phyloP scores from a whole-genome alignment of 2,329 filamentous ascomycete species.

The Aureobasidium musti region DNA sequence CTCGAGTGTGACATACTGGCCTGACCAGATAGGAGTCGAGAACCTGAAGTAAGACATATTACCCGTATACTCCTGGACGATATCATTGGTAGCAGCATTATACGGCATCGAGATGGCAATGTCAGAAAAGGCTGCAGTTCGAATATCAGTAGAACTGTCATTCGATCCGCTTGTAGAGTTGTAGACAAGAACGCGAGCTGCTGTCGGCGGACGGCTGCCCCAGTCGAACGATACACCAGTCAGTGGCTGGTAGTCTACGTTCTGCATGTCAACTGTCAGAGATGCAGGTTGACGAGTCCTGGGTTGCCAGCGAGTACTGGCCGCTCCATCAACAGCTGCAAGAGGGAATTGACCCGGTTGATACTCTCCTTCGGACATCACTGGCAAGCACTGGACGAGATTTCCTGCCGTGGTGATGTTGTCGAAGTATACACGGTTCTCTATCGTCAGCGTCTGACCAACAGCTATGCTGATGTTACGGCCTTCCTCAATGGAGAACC shows the following conservation, averaged over 20 bases:
- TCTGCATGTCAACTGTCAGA: constrained; percentile 57
- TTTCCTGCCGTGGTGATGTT: constrained; percentile 55
- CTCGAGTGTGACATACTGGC: constrained; percentile 50
- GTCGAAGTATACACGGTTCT: constrained; percentile 39
- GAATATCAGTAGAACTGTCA: constrained; percentile 33
- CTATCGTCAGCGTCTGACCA: constrained; percentile 49
- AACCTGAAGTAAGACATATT: constrained; percentile 52
- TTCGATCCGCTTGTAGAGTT: constrained; percentile 48
- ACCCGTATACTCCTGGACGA: constrained; percentile 46
- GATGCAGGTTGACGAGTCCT: constrained; percentile 54
- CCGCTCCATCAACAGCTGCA: constrained; percentile 65
- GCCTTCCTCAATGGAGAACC: constrained; percentile 42
- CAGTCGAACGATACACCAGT: constrained; percentile 61
- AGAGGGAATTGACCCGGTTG: constrained; percentile 69
- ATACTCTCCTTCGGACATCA: constrained; percentile 51
- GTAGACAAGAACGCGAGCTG: constrained; percentile 58
- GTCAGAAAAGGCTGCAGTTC: constrained; percentile 33
- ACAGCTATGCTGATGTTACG: constrained; percentile 52
- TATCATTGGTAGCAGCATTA: constrained; percentile 40
- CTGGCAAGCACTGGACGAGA: constrained; percentile 62
- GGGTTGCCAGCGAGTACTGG: constrained; percentile 68
- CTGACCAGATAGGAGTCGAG: constrained; percentile 45
- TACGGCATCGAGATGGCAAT: constrained; percentile 49
- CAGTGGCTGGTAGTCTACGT: constrained; percentile 46
- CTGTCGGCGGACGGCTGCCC: constrained; percentile 58